A percentile compares a stretch with the other conserved stretches of the same genome.
These are phyloP conservation scores for Neurospora sp. DNA, from an alignment of 495 filamentous ascomycete genomes.

Conservation along the genomic window DNA sequence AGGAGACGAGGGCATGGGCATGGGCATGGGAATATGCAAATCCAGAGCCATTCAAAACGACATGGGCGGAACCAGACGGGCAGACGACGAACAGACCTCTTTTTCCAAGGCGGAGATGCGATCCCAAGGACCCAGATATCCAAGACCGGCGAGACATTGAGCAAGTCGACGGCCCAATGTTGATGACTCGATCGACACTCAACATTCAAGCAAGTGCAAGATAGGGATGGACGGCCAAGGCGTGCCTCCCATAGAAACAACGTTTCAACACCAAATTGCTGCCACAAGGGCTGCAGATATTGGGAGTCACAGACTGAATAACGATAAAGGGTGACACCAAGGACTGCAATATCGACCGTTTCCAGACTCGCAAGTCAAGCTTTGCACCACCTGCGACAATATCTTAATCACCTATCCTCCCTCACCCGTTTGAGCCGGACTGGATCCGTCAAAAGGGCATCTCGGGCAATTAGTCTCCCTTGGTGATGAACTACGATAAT, in stretches of 20 bases:
- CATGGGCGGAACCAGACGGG: background rate
- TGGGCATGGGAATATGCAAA: background rate
- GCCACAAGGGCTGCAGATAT: background rate
- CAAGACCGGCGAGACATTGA: background rate
- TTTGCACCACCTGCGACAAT: background rate
- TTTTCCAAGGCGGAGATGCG: background rate
- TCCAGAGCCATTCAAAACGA: background rate
- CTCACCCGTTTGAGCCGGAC: background rate
- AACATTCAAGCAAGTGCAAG: background rate
- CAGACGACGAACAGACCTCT: background rate
- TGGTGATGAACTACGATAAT: conserved; percentile 1
- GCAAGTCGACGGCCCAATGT: background rate
- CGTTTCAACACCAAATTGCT: background rate
- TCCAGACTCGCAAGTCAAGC: background rate
- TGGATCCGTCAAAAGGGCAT: background rate
- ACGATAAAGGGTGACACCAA: background rate
- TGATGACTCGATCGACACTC: background rate
- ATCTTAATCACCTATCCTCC: background rate
- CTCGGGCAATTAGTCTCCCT: background rate
- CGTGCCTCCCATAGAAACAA: background rate
- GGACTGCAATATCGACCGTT: background rate
- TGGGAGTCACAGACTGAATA: background rate
- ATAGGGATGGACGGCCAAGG: background rate
- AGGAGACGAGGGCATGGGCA: background rate
- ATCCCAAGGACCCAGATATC: background rate